Evolutionary conservation across 2,329 filamentous ascomycete genomes (phyloP), one percentile per base, ranked within the genome.

Genomic region (Aspergillus calidoustus): DNA sequence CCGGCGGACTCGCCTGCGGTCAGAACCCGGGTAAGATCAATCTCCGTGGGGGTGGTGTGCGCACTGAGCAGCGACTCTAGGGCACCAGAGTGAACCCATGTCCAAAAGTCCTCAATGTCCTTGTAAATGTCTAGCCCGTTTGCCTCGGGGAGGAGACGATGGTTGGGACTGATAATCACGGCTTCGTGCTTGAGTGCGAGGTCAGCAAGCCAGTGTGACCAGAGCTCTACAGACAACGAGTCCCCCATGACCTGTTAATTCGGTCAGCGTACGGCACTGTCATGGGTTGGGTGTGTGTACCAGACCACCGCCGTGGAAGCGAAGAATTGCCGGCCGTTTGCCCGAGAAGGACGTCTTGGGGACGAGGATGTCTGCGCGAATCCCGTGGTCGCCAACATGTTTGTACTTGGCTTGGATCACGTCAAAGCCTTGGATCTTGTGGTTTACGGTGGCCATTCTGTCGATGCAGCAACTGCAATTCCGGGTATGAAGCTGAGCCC

Each of bases 101-200:
- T 63, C 80, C 80, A 85, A 68, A 84, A 82, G 63, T 82, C 79
- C 8, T 70, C 57, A 0, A 85, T 62, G 66, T 86, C 83, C 6
- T 77, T 68, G 25, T 84, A 73, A 60, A 84, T 81, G 17, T 85
- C 80, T 3, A 71, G 52, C 38, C 81, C 80, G 22, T 59, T 80
- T 57, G 79, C 73, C 61, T 84, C 82, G 23, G 83, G 83, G n/a
- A 83, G 63, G 3, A 86, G 78, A 8, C 83, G 82, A 72, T 86
- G 83, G 68, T 83, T 80, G 0, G 82, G 79, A 1, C 77, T 72
- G 7, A 85, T 67, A 28, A 81, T 72, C 49, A 85, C 78, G n/a
- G 83, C 80, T 15, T 68, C 68, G 53, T 79, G 74, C 28, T 70
- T 64, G 1, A 74, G 70, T 25, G 77, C 72, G 44, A 81, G 72